Evolutionary conservation across 2,329 filamentous ascomycete species (phyloP).

Genomic region (Coniella lustricola): DNA sequence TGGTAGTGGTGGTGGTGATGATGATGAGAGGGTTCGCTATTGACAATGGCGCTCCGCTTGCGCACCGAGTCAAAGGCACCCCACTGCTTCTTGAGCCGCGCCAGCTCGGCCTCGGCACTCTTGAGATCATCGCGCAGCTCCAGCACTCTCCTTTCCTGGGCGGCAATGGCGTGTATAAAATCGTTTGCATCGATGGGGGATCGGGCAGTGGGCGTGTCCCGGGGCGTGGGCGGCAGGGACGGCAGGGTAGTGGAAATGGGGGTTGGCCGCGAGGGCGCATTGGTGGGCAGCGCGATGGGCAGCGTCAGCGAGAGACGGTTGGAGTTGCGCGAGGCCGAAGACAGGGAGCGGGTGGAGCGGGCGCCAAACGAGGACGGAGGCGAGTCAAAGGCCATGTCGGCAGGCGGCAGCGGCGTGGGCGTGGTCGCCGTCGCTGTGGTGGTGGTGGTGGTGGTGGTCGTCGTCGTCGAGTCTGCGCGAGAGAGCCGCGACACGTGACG

Average conservation of each 20-base stretch:
- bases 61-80: slow-evolving; percentile 67
- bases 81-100: slow-evolving; percentile 77
- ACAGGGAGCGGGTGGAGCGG: slow-evolving; percentile 45
- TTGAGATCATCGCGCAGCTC: slow-evolving; percentile 86
- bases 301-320: slow-evolving; percentile 56
- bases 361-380: slow-evolving; percentile 27
- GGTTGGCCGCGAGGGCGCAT: slow-evolving; percentile 44
- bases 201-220: slow-evolving; percentile 34
- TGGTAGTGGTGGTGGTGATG: slow-evolving; percentile 18
- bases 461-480: slow-evolving; percentile 30
- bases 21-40: slow-evolving; percentile 51
- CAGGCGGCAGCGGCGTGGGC: slow-evolving; percentile 28
- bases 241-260: slow-evolving; percentile 35
- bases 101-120: slow-evolving; percentile 72
- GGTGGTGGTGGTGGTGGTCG: no score
- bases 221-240: slow-evolving; percentile 45
- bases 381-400: slow-evolving; percentile 30
- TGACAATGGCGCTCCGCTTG: slow-evolving; percentile 65
- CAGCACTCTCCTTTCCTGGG: slow-evolving; percentile 83
- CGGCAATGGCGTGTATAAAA: slow-evolving; percentile 83
- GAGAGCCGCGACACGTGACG: slow-evolving; percentile 18
- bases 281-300: slow-evolving; percentile 50
- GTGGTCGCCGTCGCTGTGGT: no score
- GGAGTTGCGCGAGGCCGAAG: slow-evolving; percentile 44
- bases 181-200: slow-evolving; percentile 51